A percentile compares a stretch with the other conserved stretches of the same genome.
Conservation (phyloP, 2,329 filamentous ascomycete genomes). For the Arthroderma sp. region DNA sequence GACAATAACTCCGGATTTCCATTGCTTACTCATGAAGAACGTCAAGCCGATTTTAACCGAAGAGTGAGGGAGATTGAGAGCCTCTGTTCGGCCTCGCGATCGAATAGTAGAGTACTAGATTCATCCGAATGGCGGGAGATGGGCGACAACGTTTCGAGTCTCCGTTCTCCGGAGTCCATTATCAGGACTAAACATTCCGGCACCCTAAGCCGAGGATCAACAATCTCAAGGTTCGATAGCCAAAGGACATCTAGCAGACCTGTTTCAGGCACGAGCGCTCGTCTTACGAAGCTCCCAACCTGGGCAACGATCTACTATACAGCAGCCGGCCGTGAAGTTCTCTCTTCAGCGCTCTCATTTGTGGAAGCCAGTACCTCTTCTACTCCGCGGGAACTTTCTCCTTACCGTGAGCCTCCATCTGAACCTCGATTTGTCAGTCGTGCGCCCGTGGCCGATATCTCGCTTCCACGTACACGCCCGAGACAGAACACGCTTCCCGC, state of each 20-base stretch:
- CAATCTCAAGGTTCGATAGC: constrained; percentile 29
- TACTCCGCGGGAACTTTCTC: constrained; percentile 30
- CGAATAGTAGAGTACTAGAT: too few relatives aligned
- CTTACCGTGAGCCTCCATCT: constrained; percentile 20
- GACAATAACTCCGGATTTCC: constrained; percentile 12
- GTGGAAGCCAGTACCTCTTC: constrained; percentile 21
- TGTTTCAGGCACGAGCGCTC: constrained; percentile 33
- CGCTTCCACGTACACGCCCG: constrained; percentile 17
- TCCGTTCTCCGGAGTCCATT: too few relatives aligned
- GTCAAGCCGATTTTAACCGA: too few relatives aligned
- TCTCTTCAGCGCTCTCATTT: constrained; percentile 28
- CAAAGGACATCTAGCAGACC: constrained; percentile 21
- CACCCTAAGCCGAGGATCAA: constrained; percentile 29
- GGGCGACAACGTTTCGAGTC: too few relatives aligned
- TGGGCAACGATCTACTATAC: constrained; percentile 56
- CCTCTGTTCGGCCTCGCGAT: too few relatives aligned
- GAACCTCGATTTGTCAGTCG: constrained; percentile 18
- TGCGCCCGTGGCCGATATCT: constrained; percentile 17
- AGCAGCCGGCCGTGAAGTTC: constrained; percentile 45
- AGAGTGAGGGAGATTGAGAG: too few relatives aligned
- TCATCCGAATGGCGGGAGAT: too few relatives aligned
- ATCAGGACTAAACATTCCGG: constrained; percentile 14
- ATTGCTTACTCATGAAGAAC: too few relatives aligned
- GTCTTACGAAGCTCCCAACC: constrained; percentile 32
- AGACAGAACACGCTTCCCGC: constrained; percentile 11